Percentiles rank a stretch among this genome's conserved stretches.
Evolutionary conservation across 116 monocot species (phyloP).

Genomic region (Papilionanthe hybrid): DNA sequence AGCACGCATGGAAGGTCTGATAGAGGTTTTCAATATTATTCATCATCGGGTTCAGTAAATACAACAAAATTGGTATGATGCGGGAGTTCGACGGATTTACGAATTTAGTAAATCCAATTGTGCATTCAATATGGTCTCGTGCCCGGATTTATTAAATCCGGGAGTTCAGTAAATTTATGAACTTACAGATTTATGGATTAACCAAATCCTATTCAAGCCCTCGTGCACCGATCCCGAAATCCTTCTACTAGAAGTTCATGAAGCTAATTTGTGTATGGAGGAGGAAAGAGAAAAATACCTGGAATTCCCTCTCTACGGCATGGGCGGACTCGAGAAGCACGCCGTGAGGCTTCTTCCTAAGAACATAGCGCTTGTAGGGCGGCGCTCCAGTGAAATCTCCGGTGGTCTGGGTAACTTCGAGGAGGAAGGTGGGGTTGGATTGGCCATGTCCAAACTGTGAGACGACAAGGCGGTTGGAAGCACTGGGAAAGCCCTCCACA

Average conservation of each 20-base stretch:
- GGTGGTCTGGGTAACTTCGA: constrained; percentile 35
- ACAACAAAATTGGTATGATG: too few relatives aligned
- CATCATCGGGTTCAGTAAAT: too few relatives aligned
- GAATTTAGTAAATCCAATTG: too few relatives aligned
- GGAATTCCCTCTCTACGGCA: constrained; percentile 87
- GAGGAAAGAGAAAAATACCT: constrained; percentile 22
- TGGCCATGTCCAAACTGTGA: constrained; percentile 92
- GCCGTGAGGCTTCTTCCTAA: constrained; percentile 92
- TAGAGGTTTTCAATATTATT: too few relatives aligned
- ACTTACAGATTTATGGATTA: too few relatives aligned
- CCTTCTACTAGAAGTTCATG: background rate
- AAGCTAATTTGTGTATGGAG: background rate
- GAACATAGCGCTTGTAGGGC: constrained; percentile 59
- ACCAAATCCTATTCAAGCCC: background rate
- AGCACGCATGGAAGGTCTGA: background rate
- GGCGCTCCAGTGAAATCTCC: constrained; percentile 10
- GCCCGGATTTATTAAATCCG: too few relatives aligned
- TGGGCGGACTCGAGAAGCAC: constrained; percentile 82
- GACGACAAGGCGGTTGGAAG: constrained; percentile 18
- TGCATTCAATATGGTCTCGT: too few relatives aligned
- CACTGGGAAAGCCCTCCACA: constrained; percentile 42
- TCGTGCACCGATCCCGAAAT: background rate
- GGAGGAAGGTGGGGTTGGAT: constrained; percentile 91
- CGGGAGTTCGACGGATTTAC: too few relatives aligned
- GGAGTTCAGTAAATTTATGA: too few relatives aligned